Evolutionary conservation across 805 yeast genomes (phyloP), one percentile per base, ranked within the genome.

Genomic region (Suhomyces prunicola): DNA sequence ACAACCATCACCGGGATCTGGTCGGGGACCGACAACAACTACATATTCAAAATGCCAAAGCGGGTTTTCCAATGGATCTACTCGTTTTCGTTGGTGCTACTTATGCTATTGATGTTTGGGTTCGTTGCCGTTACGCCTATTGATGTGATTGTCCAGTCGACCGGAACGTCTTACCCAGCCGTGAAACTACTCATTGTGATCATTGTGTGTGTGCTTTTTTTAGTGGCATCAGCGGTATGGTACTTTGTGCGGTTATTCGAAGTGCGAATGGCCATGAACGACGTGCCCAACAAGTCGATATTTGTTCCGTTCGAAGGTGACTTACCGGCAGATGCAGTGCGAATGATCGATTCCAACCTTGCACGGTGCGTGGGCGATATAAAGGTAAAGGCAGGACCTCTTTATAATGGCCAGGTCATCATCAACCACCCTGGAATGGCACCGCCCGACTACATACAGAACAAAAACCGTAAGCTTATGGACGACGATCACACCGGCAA

Each of bases 161-260:
- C 83, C 2, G 73, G 74, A 6, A 70, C 82, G 4, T 69, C 77
- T 10, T 81, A 82, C 54, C 82, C 88, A 60, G 94, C 89, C 1
- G 74, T 89, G 65, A 90, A 91, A 65, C 82, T 93, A 3, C 86
- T 92, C 56, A 89, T 92, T 54, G 89, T 91, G 19, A 83, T 88
- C 6, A 81, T 84, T 45, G 90, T 87, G 6, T 77, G 88, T 60
- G 89, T 84, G 2, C 69, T 83, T 1, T 83, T 88, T 57, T 72
- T 84, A 1, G 53, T 86, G 0, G 59, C 79, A 6, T 69, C 84
- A 3, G 56, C 84, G 0, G 56, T 82, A 1, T 65, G 88, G 17
- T 82, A 84, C 57, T 69, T 87, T 19, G 71, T 82, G 39, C 76
- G 98, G 52, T 71, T 90, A 6, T 72, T 84, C 52, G 77, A 80